These are phyloP conservation scores for Litsea cubeba DNA, from an alignment of 164 flowering plant species.

Conservation along the genomic window DNA sequence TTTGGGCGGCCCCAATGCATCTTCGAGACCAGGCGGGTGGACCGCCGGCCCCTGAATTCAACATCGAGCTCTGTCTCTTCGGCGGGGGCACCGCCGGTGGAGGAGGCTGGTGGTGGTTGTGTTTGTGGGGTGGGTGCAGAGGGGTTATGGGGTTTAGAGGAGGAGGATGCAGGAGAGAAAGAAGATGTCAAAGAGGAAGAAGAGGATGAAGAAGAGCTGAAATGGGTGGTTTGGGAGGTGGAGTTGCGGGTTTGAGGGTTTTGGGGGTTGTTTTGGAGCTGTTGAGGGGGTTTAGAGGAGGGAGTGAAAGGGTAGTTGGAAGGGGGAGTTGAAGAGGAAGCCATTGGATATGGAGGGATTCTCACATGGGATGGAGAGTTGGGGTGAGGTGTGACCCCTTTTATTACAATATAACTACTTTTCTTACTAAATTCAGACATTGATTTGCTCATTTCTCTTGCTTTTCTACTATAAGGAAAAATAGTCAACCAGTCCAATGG, in stretches of 20 bases:
- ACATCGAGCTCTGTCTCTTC: slow-evolving; percentile 38
- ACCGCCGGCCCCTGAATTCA: slow-evolving; percentile 79
- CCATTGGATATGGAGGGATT: slow-evolving; percentile 31
- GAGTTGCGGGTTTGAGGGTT: slow-evolving; percentile 7
- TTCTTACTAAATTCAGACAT: background rate
- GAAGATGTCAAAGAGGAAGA: slow-evolving; percentile 7
- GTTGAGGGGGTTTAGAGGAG: slow-evolving; percentile 22
- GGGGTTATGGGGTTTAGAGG: slow-evolving; percentile 11
- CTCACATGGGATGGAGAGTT: background rate
- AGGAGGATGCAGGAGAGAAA: slow-evolving; percentile 5
- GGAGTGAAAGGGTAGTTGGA: slow-evolving; percentile 63
- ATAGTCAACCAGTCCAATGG: no score
- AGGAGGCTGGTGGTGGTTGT: background rate
- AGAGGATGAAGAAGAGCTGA: slow-evolving; percentile 23
- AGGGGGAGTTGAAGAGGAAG: slow-evolving; percentile 56
- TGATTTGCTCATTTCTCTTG: background rate
- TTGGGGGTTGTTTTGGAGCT: slow-evolving; percentile 21
- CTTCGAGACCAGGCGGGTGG: slow-evolving; percentile 88
- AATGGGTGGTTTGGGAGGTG: no score
- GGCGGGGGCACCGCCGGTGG: slow-evolving; percentile 27
- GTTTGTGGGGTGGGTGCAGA: background rate
- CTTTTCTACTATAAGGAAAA: background rate
- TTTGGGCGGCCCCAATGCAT: slow-evolving; percentile 75
- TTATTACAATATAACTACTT: background rate
- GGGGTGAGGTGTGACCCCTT: background rate